Evolutionary conservation across 352 stramenopile species (phyloP).

Genomic region (Phytophthora sp.): DNA sequence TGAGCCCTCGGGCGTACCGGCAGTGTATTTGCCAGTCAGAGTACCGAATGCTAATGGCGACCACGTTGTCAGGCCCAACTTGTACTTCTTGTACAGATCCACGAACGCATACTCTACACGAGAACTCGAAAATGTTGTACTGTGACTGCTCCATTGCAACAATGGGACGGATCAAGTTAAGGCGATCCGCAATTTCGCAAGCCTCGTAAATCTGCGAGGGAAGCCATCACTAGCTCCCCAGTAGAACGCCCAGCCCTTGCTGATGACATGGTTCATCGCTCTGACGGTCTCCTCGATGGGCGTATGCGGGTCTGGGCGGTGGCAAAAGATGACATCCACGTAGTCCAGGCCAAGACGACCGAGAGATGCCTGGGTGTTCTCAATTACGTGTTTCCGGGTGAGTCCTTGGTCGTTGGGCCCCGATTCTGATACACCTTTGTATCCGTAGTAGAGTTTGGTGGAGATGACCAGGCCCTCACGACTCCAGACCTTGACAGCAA

Average conservation of each 20-base stretch:
- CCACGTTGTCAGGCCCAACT: no score
- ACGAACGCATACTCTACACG: slow-evolving; percentile 52
- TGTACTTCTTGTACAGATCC: slow-evolving; percentile 58
- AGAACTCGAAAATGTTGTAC: slow-evolving; percentile 66
- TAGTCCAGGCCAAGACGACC: slow-evolving; percentile 45
- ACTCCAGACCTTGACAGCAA: slow-evolving; percentile 32
- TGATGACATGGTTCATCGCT: slow-evolving; percentile 64
- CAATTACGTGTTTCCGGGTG: slow-evolving; percentile 50
- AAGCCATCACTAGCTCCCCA: slow-evolving; percentile 53
- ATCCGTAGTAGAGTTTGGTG: slow-evolving; percentile 60
- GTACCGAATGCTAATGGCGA: no score
- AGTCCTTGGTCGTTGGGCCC: slow-evolving; percentile 26
- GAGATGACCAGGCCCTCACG: slow-evolving; percentile 58
- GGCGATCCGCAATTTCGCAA: slow-evolving; percentile 42
- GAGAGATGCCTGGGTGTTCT: slow-evolving; percentile 48
- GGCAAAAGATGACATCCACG: slow-evolving; percentile 65
- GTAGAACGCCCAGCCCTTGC: slow-evolving; percentile 57
- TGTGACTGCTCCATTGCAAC: slow-evolving; percentile 62
- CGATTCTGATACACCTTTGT: slow-evolving; percentile 3
- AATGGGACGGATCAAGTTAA: slow-evolving; percentile 38
- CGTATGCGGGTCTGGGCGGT: slow-evolving; percentile 50
- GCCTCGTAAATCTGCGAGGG: slow-evolving; percentile 54
- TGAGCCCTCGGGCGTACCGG: slow-evolving; percentile 33
- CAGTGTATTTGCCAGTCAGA: slow-evolving; percentile 67
- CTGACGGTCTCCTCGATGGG: slow-evolving; percentile 69